A percentile compares a stretch with the other conserved stretches of the same genome.
Conservation (phyloP, 805 yeast genomes). For the Monosporozyma unispora region DNA sequence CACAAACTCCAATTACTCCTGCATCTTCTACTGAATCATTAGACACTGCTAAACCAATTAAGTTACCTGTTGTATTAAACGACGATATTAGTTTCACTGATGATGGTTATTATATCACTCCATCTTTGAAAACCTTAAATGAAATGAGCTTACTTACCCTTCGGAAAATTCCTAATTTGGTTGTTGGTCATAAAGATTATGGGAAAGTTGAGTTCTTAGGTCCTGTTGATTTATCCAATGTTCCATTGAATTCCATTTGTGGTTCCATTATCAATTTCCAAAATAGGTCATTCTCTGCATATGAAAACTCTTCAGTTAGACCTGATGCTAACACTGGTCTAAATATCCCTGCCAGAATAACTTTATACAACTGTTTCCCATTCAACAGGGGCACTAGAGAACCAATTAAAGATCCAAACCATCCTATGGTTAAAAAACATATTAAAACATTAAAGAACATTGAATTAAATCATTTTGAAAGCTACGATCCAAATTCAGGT, state of each 20-base stretch:
- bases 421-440: constrained; percentile 61
- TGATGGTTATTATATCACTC: constrained; percentile 83
- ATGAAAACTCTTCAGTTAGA: constrained; percentile 52
- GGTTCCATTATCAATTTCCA: constrained; percentile 58
- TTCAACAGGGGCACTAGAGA: constrained; percentile 58
- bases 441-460: constrained; percentile 54
- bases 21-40: neutral
- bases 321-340: constrained; percentile 75
- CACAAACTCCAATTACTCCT: constrained; percentile 4
- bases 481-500: constrained; percentile 71
- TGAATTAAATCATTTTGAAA: constrained; percentile 49
- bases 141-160: constrained; percentile 53
- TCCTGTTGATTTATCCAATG: constrained; percentile 75
- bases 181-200: constrained; percentile 62
- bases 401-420: constrained; percentile 70
- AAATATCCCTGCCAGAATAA: constrained; percentile 63
- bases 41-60: neutral
- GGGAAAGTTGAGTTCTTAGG: constrained; percentile 70
- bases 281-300: constrained; percentile 52
- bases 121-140: constrained; percentile 56
- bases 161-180: constrained; percentile 52
- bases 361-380: constrained; percentile 77
- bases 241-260: constrained; percentile 53
- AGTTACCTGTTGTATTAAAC: constrained; percentile 9
- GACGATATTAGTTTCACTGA: constrained; percentile 45